These are phyloP conservation scores for Septoria petroselini DNA, from an alignment of 2,329 filamentous ascomycete genomes.

Conservation along the genomic window DNA sequence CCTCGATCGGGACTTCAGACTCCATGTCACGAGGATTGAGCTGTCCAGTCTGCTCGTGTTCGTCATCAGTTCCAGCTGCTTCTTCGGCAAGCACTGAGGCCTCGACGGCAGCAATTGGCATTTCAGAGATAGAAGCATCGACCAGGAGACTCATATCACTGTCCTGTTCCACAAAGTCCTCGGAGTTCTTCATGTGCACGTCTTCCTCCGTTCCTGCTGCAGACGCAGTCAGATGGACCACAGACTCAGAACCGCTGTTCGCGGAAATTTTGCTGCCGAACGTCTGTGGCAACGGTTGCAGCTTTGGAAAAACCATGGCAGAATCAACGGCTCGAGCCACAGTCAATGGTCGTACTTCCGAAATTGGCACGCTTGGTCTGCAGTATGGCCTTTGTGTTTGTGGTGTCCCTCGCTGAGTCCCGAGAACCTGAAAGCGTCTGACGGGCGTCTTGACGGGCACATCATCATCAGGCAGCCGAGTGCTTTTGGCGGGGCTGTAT, in stretches of 20 bases:
- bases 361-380: constrained; percentile 23
- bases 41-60: background rate
- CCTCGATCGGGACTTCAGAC: constrained; percentile 22
- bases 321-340: constrained; percentile 26
- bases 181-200: background rate
- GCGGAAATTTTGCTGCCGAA: background rate
- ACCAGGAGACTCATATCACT: constrained; percentile 14
- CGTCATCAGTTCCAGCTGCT: background rate
- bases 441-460: constrained; percentile 25
- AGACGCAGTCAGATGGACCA: too few species aligned
- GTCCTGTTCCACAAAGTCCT: constrained; percentile 7
- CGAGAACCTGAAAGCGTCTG: constrained; percentile 22
- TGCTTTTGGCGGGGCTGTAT: constrained; percentile 22
- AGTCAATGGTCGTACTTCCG: constrained; percentile 27
- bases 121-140: background rate
- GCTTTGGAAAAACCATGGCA: constrained; percentile 29
- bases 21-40: background rate
- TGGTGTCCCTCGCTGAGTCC: constrained; percentile 28
- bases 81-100: background rate
- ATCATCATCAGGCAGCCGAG: constrained; percentile 11
- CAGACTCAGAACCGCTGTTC: too few species aligned
- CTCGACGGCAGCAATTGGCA: background rate
- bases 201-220: background rate
- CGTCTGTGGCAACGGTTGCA: constrained; percentile 18
- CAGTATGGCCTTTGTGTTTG: constrained; percentile 30